Base-by-base conservation (phyloP, 2,329 filamentous ascomycete genomes). In the Aspergillus viridinutans region DNA sequence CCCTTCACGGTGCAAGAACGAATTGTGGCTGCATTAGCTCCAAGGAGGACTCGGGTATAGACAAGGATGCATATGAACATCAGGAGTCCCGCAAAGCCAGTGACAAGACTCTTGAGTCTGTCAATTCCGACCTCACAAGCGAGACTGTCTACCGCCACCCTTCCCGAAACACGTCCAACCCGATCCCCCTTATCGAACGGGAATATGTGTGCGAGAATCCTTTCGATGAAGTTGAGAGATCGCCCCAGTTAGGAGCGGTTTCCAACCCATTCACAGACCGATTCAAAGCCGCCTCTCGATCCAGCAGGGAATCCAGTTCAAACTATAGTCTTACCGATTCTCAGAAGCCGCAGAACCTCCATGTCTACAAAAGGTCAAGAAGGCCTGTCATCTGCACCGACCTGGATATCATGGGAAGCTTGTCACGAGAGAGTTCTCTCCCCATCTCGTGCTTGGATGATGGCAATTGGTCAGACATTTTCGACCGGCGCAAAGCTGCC, bases 121-220 rank as follows among this genome's bases (percentile, higher is more conserved):
- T 67, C 21, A 60, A 65, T 29, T 75, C 74, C 3, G 65, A 67
- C n/a, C 58, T 58, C n/a, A 74, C 69, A 6, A 66, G 56, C 17
- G 56, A 52, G 14, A 76, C 72, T 35, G 68, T 76, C n/a, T 62
- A 59, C 53, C 72, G 61, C 48, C 64, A 67, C 48, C 67, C 72
- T 3, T 71, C 71, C n/a, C 71, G 67, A 50, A 65, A 62, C 6
- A 56, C 61, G 4, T 63, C 59, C 7, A 61, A 58, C 50, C 65
- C 64, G 9, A 67, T 70, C 40, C 29, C 57, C 12, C 57, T 65
- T 14, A 55, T 60, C 10, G 53, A 67, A 35, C 43, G 55, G 23
- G 55, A 60, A 5, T 42, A 50, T 20, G 47, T 49, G 12, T 56
- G 59, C 26, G 55, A 61, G 28, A 54, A 58, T 50, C 61, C 58